Percentiles rank a stretch among this genome's conserved stretches.
Conservation (phyloP, 371 early-diverging fungal species). For the Rhizopus sp. region DNA sequence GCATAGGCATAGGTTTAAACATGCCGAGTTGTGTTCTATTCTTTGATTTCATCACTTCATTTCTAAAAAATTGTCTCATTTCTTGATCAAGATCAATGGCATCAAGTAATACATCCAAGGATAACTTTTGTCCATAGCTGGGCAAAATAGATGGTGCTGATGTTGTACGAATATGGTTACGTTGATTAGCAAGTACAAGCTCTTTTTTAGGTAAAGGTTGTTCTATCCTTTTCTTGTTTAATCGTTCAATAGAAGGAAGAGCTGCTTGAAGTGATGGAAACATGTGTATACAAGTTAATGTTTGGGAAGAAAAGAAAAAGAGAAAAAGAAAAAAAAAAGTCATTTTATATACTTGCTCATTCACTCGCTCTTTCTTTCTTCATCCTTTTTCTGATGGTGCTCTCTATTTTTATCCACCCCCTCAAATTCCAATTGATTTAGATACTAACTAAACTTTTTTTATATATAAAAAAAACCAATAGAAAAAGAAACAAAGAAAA, state of each 20-base stretch:
- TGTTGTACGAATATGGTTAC: constrained; percentile 36
- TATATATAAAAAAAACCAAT: too few relatives aligned
- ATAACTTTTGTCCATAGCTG: constrained; percentile 30
- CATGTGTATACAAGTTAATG: constrained; percentile 13
- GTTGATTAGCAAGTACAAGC: constrained; percentile 7
- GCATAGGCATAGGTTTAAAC: constrained; percentile 16
- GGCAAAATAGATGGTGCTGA: constrained; percentile 42
- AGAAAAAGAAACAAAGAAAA: too few relatives aligned
- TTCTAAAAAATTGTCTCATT: constrained; percentile 42
- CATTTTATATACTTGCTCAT: not conserved
- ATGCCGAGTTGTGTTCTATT: not conserved
- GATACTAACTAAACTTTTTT: constrained; percentile 31
- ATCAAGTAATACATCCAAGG: constrained; percentile 41
- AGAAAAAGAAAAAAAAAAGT: constrained; percentile 11
- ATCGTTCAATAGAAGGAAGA: constrained; percentile 30
- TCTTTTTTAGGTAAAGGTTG: not conserved
- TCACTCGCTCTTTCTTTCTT: not conserved
- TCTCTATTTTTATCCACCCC: constrained; percentile 15
- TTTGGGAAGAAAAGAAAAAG: constrained; percentile 6
- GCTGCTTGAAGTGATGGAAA: constrained; percentile 21
- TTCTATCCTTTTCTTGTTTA: constrained; percentile 7
- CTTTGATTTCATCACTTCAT: constrained; percentile 39
- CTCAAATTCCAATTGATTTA: constrained; percentile 46
- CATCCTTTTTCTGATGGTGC: constrained; percentile 7
- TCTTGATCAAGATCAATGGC: constrained; percentile 52